These are phyloP conservation scores for Salinomyces thailandicus DNA, from an alignment of 2,329 filamentous ascomycete genomes.

Conservation along the genomic window DNA sequence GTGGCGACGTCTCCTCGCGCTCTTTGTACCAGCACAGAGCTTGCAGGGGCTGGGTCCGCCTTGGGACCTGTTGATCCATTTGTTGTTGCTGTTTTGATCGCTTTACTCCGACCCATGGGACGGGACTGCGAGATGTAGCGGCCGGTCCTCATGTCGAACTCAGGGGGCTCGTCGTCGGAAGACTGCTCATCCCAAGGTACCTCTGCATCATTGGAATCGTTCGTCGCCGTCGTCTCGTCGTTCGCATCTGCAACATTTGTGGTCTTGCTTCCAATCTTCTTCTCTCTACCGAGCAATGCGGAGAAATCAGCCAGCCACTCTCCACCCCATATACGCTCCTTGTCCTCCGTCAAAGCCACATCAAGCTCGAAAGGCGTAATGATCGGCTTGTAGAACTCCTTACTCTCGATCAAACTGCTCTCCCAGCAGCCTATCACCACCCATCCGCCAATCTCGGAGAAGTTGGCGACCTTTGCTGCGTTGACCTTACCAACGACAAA, in stretches of 20 bases:
- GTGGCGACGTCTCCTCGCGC: conserved; percentile 62
- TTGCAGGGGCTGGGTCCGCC: neutral
- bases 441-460: conserved; percentile 90
- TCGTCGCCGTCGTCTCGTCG: conserved; percentile 17
- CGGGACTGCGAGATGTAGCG: conserved; percentile 68
- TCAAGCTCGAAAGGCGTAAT: conserved; percentile 92
- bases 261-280: conserved; percentile 4
- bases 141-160: conserved; percentile 86
- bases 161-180: conserved; percentile 54
- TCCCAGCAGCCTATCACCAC: conserved; percentile 98
- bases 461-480: conserved; percentile 91
- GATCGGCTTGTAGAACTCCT: conserved; percentile 77
- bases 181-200: conserved; percentile 53
- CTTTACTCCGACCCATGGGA: conserved; percentile 48
- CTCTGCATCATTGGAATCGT: conserved; percentile 27
- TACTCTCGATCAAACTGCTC: conserved; percentile 80
- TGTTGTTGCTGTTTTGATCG: neutral
- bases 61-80: neutral
- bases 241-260: conserved; percentile 3
- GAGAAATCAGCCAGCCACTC: conserved; percentile 86
- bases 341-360: conserved; percentile 63
- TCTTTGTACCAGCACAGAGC: conserved; percentile 51
- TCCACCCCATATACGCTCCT: conserved; percentile 70
- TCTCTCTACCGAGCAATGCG: conserved; percentile 43
- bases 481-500: conserved; percentile 96